Conservation (phyloP, 2,329 filamentous ascomycete genomes). For the Tetracladium maxilliforme region DNA sequence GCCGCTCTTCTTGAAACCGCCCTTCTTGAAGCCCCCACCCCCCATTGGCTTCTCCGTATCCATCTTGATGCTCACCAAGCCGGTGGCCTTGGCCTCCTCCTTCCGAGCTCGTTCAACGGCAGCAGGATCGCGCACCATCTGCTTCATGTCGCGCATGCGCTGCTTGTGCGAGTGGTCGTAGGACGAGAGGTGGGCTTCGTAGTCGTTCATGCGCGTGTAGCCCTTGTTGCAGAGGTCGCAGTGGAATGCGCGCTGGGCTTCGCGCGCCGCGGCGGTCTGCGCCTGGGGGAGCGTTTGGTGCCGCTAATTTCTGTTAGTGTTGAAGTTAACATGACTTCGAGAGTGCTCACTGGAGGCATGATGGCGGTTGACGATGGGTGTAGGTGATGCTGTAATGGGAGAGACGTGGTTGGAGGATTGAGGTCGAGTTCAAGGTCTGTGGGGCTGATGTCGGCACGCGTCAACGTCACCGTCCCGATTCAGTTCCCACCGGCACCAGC, state of each 20-base stretch:
- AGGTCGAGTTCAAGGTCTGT: no score
- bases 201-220: constrained; percentile 90
- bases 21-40: constrained; percentile 45
- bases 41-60: constrained; percentile 13
- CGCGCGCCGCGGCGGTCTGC: constrained; percentile 49
- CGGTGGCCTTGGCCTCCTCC: constrained; percentile 51
- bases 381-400: no score
- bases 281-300: constrained; percentile 29
- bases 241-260: constrained; percentile 68
- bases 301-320: constrained; percentile 10
- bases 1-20: constrained; percentile 67
- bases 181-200: constrained; percentile 82
- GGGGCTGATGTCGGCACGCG: no score
- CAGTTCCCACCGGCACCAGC: no score
- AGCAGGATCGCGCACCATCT: constrained; percentile 59
- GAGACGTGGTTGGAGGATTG: no score
- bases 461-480: no score
- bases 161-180: constrained; percentile 96
- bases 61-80: constrained; percentile 53
- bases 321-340: neutral
- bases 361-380: constrained; percentile 6
- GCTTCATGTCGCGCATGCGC: constrained; percentile 76
- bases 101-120: constrained; percentile 51
- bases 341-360: constrained; percentile 40
- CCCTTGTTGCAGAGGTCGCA: constrained; percentile 85